Conservation (phyloP, 73 alveolate species). For the Paramecium pentaurelia region DNA sequence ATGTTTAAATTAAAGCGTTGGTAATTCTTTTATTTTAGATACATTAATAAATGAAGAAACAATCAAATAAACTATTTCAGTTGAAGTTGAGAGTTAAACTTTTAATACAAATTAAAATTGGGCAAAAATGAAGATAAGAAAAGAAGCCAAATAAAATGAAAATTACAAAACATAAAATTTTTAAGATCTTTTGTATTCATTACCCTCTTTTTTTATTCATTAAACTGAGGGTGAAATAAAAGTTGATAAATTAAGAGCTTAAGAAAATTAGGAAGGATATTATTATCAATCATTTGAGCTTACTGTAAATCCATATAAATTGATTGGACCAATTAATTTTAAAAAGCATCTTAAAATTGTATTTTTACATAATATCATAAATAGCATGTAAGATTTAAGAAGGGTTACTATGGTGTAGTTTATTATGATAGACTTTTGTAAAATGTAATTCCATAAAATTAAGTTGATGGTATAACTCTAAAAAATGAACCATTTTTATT, state of each 20-base stretch:
- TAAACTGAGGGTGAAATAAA: background rate
- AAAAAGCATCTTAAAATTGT: background rate
- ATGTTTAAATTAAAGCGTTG: background rate
- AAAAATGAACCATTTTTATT: background rate
- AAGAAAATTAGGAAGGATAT: background rate
- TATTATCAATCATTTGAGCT: background rate
- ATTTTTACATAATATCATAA: background rate
- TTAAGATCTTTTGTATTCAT: background rate
- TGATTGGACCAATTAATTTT: background rate
- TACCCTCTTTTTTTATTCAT: background rate
- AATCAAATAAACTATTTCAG: background rate
- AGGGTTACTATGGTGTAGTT: background rate
- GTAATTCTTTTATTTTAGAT: background rate
- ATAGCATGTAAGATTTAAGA: background rate
- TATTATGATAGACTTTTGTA: background rate
- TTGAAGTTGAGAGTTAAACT: background rate
- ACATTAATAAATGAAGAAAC: background rate
- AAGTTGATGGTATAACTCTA: background rate
- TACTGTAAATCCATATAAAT: background rate
- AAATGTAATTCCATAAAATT: background rate
- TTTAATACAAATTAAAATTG: background rate
- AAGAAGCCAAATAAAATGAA: background rate
- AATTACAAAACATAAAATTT: background rate
- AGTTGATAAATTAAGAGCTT: background rate
- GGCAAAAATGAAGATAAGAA: conserved; percentile 5